Evolutionary conservation across 805 yeast species (phyloP).

Genomic region (Candida jianshihensis): DNA sequence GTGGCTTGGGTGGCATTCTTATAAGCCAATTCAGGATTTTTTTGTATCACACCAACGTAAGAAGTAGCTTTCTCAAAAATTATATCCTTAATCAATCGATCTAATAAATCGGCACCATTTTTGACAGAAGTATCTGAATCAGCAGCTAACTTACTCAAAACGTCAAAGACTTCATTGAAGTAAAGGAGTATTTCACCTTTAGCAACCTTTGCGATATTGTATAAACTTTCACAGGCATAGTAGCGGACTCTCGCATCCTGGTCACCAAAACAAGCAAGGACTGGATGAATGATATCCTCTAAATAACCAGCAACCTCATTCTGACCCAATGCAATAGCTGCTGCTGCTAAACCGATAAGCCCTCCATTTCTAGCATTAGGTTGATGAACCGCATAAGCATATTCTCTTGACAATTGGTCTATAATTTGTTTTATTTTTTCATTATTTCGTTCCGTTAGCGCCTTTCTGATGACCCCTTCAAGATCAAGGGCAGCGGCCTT

Average conservation of each 20-base stretch:
- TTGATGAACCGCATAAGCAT: conserved; percentile 77
- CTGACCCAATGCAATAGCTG: conserved; percentile 84
- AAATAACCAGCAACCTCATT: conserved; percentile 77
- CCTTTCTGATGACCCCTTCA: conserved; percentile 70
- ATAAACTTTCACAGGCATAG: conserved; percentile 92
- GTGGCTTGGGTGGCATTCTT: conserved; percentile 32
- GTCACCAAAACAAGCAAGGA: conserved; percentile 91
- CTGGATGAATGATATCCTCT: conserved; percentile 86
- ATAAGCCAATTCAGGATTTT: conserved; percentile 33
- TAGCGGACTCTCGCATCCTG: conserved; percentile 96
- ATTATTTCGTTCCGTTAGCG: conserved; percentile 52
- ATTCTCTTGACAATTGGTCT: conserved; percentile 68
- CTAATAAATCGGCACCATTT: conserved; percentile 91
- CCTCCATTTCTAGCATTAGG: conserved; percentile 93
- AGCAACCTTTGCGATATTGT: conserved; percentile 94
- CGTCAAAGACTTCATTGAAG: conserved; percentile 93
- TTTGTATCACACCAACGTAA: conserved; percentile 68
- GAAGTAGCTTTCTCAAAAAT: conserved; percentile 91
- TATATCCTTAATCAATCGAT: conserved; percentile 85
- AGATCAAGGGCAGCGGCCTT: conserved; percentile 72
- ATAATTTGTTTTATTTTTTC: conserved; percentile 56
- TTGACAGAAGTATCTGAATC: conserved; percentile 89
- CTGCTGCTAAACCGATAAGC: conserved; percentile 90
- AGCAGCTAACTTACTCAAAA: conserved; percentile 80
- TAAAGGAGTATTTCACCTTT: conserved; percentile 87